phyloP scores from a whole-genome alignment of 2,329 filamentous ascomycete genomes.

The Penicillium sp. region DNA sequence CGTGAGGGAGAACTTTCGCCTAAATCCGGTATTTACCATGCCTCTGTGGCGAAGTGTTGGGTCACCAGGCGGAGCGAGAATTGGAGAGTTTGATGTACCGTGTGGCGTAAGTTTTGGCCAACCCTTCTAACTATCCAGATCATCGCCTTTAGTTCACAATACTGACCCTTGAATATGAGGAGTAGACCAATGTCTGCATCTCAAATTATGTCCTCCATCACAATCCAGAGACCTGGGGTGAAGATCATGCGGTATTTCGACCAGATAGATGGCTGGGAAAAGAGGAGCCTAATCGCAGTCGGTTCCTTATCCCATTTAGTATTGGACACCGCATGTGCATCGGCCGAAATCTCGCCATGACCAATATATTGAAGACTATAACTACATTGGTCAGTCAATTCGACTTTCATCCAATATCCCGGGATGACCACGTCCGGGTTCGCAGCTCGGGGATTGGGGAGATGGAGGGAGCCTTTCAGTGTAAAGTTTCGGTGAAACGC shows the following conservation, averaged over 20 bases:
- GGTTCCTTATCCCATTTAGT: slow-evolving; percentile 14
- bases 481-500: not conserved
- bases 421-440: not conserved
- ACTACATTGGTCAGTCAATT: slow-evolving; percentile 12
- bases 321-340: slow-evolving; percentile 16
- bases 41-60: slow-evolving; percentile 13
- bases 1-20: slow-evolving; percentile 13
- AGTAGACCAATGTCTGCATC: not conserved
- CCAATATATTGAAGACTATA: slow-evolving; percentile 14
- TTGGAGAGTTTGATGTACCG: slow-evolving; percentile 4
- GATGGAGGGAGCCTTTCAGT: slow-evolving; percentile 8
- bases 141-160: no score
- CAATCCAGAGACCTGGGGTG: slow-evolving; percentile 7
- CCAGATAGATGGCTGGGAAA: slow-evolving; percentile 5
- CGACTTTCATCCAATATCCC: slow-evolving; percentile 1
- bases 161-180: not conserved
- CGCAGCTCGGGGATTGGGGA: slow-evolving; percentile 9
- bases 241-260: not conserved
- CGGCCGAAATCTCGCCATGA: slow-evolving; percentile 15
- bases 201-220: slow-evolving; percentile 6
- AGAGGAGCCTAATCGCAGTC: not conserved
- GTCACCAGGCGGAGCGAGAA: slow-evolving; percentile 3
- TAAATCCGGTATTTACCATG: slow-evolving; percentile 15
- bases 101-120: not conserved
- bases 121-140: not conserved